Conservation (phyloP, 768 basidiomycete genomes). For the Russula lepida region DNA sequence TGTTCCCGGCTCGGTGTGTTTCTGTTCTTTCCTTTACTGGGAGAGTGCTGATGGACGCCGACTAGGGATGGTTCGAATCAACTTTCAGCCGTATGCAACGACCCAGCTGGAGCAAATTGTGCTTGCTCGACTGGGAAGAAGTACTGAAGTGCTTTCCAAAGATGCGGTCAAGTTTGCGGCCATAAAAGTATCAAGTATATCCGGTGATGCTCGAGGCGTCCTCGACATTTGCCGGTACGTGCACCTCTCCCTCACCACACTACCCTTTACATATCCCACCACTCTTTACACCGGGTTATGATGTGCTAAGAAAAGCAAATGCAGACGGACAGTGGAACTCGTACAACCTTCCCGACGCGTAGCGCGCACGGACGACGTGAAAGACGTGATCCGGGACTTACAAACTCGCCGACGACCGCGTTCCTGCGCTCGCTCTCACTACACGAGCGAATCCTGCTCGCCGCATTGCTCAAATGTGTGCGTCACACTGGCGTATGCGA, state of each 20-base stretch:
- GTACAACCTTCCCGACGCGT: too few species aligned
- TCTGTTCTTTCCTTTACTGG: background rate
- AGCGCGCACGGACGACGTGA: conserved; percentile 31
- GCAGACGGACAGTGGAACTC: too few species aligned
- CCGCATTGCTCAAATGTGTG: too few species aligned
- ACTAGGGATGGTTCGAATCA: too few species aligned
- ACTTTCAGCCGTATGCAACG: conserved; percentile 81
- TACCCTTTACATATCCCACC: background rate
- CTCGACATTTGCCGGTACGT: background rate
- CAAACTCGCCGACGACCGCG: conserved; percentile 82
- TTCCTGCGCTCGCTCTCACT: conserved; percentile 77
- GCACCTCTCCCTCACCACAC: too few species aligned
- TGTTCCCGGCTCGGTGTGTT: conserved; percentile 77
- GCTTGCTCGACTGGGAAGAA: too few species aligned
- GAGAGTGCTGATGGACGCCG: background rate
- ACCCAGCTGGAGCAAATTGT: too few species aligned
- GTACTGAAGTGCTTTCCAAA: too few species aligned
- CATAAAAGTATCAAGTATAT: conserved; percentile 32
- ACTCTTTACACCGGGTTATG: too few species aligned
- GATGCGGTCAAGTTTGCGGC: conserved; percentile 41
- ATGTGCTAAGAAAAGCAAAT: background rate
- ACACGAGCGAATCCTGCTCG: conserved; percentile 36
- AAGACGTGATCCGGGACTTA: conserved; percentile 72
- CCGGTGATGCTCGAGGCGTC: too few species aligned
- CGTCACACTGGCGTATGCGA: too few species aligned